Evolutionary conservation across 805 yeast species (phyloP).

Genomic region (Metschnikowia bowlesiae): DNA sequence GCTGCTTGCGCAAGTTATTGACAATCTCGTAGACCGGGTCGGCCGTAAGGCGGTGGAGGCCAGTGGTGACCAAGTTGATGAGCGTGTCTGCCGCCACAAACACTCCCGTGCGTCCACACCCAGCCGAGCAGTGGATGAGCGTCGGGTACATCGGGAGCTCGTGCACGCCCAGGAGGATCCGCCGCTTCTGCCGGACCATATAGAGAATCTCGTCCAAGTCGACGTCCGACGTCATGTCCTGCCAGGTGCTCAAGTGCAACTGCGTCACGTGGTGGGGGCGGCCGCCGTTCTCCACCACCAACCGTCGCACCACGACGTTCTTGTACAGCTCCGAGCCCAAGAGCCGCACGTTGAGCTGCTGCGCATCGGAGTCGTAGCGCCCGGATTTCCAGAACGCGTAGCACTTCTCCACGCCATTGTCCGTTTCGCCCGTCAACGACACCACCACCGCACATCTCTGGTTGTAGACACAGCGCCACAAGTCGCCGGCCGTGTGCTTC

Average conservation of each 20-base stretch:
- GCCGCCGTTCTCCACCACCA: conserved; percentile 10
- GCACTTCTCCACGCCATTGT: conserved; percentile 78
- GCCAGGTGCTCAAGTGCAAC: conserved; percentile 77
- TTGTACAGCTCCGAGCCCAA: conserved; percentile 17
- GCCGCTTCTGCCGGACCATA: conserved; percentile 31
- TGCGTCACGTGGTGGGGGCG: conserved; percentile 53
- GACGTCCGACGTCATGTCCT: conserved; percentile 67
- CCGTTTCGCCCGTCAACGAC: conserved; percentile 71
- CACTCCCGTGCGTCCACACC: conserved; percentile 89
- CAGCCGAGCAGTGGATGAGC: conserved; percentile 81
- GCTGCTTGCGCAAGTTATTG: conserved; percentile 45
- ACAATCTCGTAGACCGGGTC: conserved; percentile 48
- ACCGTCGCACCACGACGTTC: conserved; percentile 15
- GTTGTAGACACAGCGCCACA: conserved; percentile 73
- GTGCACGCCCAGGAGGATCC: conserved; percentile 8
- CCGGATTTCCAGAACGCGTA: conserved; percentile 71
- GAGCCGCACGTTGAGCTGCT: conserved; percentile 23
- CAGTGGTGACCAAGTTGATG: conserved; percentile 28
- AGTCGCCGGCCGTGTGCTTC: conserved; percentile 68
- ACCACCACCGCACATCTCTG: conserved; percentile 63
- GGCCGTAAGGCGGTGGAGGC: conserved; percentile 11
- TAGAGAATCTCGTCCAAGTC: conserved; percentile 54
- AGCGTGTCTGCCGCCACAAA: conserved; percentile 67
- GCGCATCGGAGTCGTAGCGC: conserved; percentile 33
- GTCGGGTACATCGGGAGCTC: conserved; percentile 31